phyloP scores from a whole-genome alignment of 495 filamentous ascomycete species.

The Hypoxylon fragiforme region DNA sequence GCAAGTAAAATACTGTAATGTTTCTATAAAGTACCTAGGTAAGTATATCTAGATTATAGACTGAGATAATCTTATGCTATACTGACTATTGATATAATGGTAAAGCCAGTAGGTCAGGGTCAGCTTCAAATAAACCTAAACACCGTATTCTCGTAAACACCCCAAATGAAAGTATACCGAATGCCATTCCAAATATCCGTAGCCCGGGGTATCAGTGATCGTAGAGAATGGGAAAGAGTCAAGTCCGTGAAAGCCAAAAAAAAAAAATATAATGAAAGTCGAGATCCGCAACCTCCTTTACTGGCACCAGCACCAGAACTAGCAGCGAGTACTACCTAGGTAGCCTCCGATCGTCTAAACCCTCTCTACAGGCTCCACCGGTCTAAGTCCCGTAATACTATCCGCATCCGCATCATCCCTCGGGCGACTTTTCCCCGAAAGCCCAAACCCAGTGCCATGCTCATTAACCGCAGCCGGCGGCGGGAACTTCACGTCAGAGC shows the following conservation, averaged over 20 bases:
- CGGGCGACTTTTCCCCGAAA: conserved; percentile 1
- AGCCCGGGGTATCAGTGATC: conserved; percentile 29
- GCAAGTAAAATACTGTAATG: no score
- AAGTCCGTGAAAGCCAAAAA: neutral
- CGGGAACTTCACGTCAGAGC: neutral
- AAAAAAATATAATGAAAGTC: neutral
- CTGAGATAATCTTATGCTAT: no score
- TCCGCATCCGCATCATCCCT: conserved; percentile 15
- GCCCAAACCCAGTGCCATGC: conserved; percentile 7
- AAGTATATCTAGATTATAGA: no score
- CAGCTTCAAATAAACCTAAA: no score
- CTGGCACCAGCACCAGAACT: no score
- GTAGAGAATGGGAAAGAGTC: conserved; percentile 21
- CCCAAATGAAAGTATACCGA: neutral
- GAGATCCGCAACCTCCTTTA: neutral
- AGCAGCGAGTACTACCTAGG: neutral
- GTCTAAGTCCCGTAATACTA: conserved; percentile 10
- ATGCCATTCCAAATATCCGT: neutral
- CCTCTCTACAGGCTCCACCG: conserved; percentile 15
- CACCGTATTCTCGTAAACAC: neutral
- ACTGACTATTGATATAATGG: no score
- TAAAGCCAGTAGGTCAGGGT: no score
- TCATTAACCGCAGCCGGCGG: conserved; percentile 2
- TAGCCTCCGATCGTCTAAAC: conserved; percentile 7
- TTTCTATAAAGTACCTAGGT: no score